A percentile compares a stretch with the other conserved stretches of the same genome.
phyloP scores from a whole-genome alignment of 2,329 filamentous ascomycete genomes.

The Pseudohalonectria lignicola region DNA sequence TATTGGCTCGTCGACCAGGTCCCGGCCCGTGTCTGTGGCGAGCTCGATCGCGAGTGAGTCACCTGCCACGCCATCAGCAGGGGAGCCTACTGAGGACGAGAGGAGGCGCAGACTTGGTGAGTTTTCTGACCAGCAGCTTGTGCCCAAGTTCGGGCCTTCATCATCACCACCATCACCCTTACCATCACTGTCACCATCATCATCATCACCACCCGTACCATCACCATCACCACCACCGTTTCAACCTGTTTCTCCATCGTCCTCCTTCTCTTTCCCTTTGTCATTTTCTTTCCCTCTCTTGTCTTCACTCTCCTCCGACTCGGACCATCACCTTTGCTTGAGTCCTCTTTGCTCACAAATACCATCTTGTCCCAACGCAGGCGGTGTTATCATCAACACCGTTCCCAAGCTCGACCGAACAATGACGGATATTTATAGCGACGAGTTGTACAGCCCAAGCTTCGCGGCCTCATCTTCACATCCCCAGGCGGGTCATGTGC shows the following conservation, averaged over 20 bases:
- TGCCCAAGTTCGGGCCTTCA: no score
- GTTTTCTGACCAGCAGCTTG: no score
- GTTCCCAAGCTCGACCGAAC: constrained; percentile 76
- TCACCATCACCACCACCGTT: no score
- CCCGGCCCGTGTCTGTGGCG: constrained; percentile 44
- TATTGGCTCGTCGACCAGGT: constrained; percentile 23
- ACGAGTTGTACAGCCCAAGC: constrained; percentile 72
- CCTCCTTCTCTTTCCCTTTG: constrained; percentile 30
- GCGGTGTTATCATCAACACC: no score
- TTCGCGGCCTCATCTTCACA: no score
- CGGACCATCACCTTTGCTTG: no score
- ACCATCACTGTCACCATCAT: no score
- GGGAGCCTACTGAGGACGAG: constrained; percentile 29
- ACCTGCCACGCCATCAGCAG: constrained; percentile 44
- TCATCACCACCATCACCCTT: no score
- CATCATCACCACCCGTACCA: no score
- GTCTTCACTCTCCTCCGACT: constrained; percentile 54
- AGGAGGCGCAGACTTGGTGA: constrained; percentile 45
- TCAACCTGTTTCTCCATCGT: no score
- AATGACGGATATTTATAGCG: constrained; percentile 74
- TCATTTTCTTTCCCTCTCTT: not conserved
- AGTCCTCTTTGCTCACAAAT: no score
- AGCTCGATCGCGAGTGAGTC: constrained; percentile 48
- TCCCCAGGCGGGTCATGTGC: constrained; percentile 21
- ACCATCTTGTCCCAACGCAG: no score